Evolutionary conservation across 129 eudicot species (phyloP), one percentile per base, ranked within the genome.

Genomic region (Solidago caesia): DNA sequence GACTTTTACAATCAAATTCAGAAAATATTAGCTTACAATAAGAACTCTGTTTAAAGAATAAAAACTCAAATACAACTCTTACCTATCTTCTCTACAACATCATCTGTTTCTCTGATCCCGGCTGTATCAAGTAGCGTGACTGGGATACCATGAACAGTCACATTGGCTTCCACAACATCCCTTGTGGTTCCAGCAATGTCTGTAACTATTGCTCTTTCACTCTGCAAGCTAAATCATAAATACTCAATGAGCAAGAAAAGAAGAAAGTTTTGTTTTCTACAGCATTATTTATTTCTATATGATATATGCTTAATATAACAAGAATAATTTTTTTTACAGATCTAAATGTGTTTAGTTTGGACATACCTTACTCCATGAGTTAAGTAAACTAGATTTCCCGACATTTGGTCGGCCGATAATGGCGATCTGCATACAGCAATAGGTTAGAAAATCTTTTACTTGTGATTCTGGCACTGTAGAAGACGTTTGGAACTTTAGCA

Each of bases 361-460:
- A 80, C 86, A 83, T 89, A 95, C 99, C 87, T 85, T 95, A 87
- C 97, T 90, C 99, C 99, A 95, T 15, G 99, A 93, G 86, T 95
- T 95, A 27, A 95, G 94, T 55, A 95, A 96, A 79, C 99, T 95
- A 47, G 99, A 95, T 79, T 95, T 95, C 80, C 99, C 99, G 53
- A 95, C 99, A 82, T 95, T 95, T 67, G 99, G 99, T 62, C 99
- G 86, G 42, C 99, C 99, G 87, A 95, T 88, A 79, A 95, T 95
- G 55, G 99, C 99, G 13, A 95, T 79, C 99, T 95, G 96, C 61
- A 57, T 43, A 51, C 53, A n/a, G 26, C 41, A 9, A 27, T 52
- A 67, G 14, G 16, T 58, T 21, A 71, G 75, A 73, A 59, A 7
- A 60, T 16, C 41, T 61, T 42, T n/a, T 26, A 64, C 13, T 29